Base-by-base conservation (phyloP, 1,139 yeast species). In the Geotrichum fermentans region DNA sequence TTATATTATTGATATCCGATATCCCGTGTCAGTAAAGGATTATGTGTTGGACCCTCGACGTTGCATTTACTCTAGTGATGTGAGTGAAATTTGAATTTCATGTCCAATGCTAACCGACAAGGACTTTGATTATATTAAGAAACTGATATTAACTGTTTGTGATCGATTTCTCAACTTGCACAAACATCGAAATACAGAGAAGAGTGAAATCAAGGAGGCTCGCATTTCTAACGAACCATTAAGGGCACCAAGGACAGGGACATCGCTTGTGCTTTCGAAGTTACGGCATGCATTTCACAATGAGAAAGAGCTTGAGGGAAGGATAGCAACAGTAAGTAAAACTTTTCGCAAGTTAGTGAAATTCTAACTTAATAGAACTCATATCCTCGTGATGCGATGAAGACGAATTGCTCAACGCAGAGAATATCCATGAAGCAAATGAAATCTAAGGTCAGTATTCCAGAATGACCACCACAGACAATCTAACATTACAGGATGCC, bases 41-140 rank as follows among this genome's bases (percentile, higher is more conserved):
- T 47, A 73, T 11, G 47, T 72, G 2, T 79, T 75, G 52, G 74
- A 73, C 51, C 72, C 78, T 0, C 55, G 68, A 0, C 76, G 76
- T 56, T 58, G 47, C 21, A 59, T 69, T 6, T 54, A 56, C 29
- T 49, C 46, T 13, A n/a, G 33, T 11, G 40, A 44, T 30, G 49
- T 38, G 37, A 10, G 41, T 33, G 6, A 20, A 18, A n/a, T n/a
- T n/a, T n/a, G n/a, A n/a, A n/a, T n/a, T n/a, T n/a, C n/a, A n/a
- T n/a, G n/a, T n/a, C n/a, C 1, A 3, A 30, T 22, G 32, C 16
- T 7, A 16, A n/a, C 26, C 29, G 13, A 37, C 29, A 20, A 46
- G 45, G 47, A 43, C 22, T 33, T 46, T 40, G 43, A 50, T 17
- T 46, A 46, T 36, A 40, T 50, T 21, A 11, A 14, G 13, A 46